Conservation (phyloP, 2,329 filamentous ascomycete species). For the Purpureocillium takamizusanense region DNA sequence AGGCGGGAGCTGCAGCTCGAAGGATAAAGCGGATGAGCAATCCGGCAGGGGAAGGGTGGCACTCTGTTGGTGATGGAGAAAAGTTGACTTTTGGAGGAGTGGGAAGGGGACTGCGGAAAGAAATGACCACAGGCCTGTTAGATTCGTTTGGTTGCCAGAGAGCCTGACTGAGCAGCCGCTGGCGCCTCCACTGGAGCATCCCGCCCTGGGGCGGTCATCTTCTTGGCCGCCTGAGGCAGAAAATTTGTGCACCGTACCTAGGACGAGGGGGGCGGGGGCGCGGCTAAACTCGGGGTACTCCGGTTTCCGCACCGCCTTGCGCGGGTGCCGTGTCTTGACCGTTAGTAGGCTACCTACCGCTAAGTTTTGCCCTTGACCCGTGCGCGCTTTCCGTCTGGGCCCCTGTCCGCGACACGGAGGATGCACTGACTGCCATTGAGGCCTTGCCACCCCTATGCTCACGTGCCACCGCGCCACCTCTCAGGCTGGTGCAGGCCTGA, state of each 20-base stretch:
- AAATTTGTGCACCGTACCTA: background rate
- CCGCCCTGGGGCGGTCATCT: too few species aligned
- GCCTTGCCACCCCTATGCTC: too few species aligned
- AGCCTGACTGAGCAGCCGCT: slow-evolving; percentile 8
- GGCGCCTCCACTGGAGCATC: background rate
- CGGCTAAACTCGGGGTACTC: background rate
- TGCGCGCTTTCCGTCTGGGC: background rate
- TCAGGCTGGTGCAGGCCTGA: slow-evolving; percentile 3
- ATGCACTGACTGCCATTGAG: too few species aligned
- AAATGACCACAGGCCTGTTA: slow-evolving; percentile 5
- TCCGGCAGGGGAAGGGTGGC: background rate
- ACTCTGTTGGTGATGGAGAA: slow-evolving; percentile 1
- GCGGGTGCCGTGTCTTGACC: background rate
- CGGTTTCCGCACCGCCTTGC: fast-evolving
- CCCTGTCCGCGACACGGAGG: too few species aligned
- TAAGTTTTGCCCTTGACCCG: background rate
- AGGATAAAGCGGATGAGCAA: background rate
- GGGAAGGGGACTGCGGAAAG: slow-evolving; percentile 7
- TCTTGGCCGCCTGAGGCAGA: slow-evolving; percentile 9
- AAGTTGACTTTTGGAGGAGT: slow-evolving; percentile 1
- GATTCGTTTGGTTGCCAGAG: slow-evolving; percentile 9
- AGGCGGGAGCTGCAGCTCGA: background rate
- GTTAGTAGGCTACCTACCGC: background rate
- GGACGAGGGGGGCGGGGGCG: background rate
- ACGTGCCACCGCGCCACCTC: slow-evolving; percentile 7